A percentile compares a stretch with the other conserved stretches of the same genome.
Evolutionary conservation across 768 basidiomycete species (phyloP).

Genomic region (Auriscalpium microsporum): DNA sequence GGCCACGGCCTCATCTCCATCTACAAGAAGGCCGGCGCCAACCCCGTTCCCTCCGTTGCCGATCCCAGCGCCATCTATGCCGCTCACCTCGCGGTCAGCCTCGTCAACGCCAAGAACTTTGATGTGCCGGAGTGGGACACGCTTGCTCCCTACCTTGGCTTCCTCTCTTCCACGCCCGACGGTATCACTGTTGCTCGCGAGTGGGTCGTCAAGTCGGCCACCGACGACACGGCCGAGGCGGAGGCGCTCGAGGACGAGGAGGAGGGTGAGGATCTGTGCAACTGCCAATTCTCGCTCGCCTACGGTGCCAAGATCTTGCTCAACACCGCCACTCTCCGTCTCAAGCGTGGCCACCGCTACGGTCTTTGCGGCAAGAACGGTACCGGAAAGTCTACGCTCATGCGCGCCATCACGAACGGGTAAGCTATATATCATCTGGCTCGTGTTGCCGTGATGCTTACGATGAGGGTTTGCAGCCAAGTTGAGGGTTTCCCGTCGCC

Average conservation of each 20-base stretch:
- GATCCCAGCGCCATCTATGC: slow-evolving; percentile 60
- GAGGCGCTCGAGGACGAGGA: slow-evolving; percentile 82
- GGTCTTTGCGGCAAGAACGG: slow-evolving; percentile 98
- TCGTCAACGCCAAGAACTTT: slow-evolving; percentile 88
- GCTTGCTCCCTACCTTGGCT: slow-evolving; percentile 68
- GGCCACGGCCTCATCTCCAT: slow-evolving; percentile 58
- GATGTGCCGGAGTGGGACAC: slow-evolving; percentile 82
- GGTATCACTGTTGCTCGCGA: slow-evolving; percentile 63
- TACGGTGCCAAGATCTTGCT: slow-evolving; percentile 98
- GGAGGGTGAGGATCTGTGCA: slow-evolving; percentile 97
- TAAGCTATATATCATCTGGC: slow-evolving; percentile 21
- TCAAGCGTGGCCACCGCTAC: slow-evolving; percentile 98
- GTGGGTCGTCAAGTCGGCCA: slow-evolving; percentile 86
- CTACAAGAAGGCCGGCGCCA: slow-evolving; percentile 77
- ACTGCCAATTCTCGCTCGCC: slow-evolving; percentile 97
- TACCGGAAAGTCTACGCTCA: slow-evolving; percentile 93
- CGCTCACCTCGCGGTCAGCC: slow-evolving; percentile 72
- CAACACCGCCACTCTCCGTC: slow-evolving; percentile 92
- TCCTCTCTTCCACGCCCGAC: slow-evolving; percentile 56
- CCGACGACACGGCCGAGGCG: slow-evolving; percentile 61
- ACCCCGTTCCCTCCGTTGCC: slow-evolving; percentile 46
- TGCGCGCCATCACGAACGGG: slow-evolving; percentile 90
- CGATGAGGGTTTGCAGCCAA: slow-evolving; percentile 36
- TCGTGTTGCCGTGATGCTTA: slow-evolving; percentile 27
- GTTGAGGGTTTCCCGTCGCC: slow-evolving; percentile 98